Evolutionary conservation across 768 basidiomycete species (phyloP), one percentile per base, ranked within the genome.

Genomic region (Amanita inopinata): DNA sequence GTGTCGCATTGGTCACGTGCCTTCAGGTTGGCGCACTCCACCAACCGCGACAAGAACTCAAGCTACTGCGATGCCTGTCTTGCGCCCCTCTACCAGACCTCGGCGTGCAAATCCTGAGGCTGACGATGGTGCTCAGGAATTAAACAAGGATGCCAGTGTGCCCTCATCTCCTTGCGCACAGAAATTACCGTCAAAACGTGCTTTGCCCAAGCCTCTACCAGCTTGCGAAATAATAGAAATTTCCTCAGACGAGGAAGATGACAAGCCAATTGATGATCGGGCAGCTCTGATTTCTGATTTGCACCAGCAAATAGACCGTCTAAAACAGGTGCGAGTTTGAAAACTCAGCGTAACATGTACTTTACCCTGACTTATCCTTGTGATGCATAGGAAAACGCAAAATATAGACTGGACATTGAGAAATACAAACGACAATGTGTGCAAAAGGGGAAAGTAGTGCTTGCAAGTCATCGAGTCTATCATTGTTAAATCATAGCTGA

Each of bases 21-120:
- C 51, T 67, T 72, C n/a, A n/a, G n/a, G 54, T 85, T 83, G 2
- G 80, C 81, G 1, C 80, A 78, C 50, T 74, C 83, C 22, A 85
- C 74, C 40, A 80, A 50, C n/a, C n/a, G n/a, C n/a, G n/a, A n/a
- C n/a, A n/a, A n/a, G n/a, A 34, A 18, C 15, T 34, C 14, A 18
- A 10, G 22, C 33, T 14, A 34, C 6, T n/a, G 17, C 7, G 11
- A 39, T 28, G 25, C 38, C 38, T 17, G 38, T 28, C n/a, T 27
- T 39, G 24, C 38, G 25, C 10, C 28, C 38, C 18, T 24, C 38
- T 17, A n/a, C 23, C n/a, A 24, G 15, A 14, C 23, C 12, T 12
- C 25, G 19, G 4, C 14, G 5, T 14, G 19, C 5, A 27, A 8
- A 11, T 7, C 7, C 23, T 6, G 12, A 17, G 28, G n/a, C 19